Conservation (phyloP, 163 green algal genomes). For the Chlorella variabilis region DNA sequence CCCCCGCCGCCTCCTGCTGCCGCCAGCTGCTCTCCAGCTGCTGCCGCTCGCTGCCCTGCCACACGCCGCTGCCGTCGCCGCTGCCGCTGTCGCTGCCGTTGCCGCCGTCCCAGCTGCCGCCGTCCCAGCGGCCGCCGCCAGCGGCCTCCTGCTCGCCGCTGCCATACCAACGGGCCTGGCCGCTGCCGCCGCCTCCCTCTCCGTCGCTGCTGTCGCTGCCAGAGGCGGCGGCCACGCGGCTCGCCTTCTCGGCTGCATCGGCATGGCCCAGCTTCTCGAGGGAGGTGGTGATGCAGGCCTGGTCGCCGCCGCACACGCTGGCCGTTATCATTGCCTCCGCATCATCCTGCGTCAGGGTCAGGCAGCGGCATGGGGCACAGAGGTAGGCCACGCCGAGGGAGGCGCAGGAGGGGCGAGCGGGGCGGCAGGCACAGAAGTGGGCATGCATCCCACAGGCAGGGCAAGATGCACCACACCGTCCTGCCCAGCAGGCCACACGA, state of each 20-base stretch:
- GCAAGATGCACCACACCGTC: no score
- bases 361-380: neutral
- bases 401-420: no score
- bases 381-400: no score
- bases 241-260: neutral
- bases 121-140: neutral
- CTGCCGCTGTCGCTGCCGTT: neutral
- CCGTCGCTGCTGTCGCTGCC: neutral
- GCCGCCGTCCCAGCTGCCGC: neutral
- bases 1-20: neutral
- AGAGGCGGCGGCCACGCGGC: neutral
- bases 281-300: neutral
- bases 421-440: no score
- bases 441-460: no score
- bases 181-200: conserved; percentile 3
- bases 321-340: conserved; percentile 58
- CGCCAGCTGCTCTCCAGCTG: neutral
- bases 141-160: neutral
- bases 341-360: conserved; percentile 38
- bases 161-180: neutral
- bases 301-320: conserved; percentile 13
- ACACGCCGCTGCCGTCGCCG: neutral
- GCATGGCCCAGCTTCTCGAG: conserved; percentile 20
- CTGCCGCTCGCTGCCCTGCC: neutral
- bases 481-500: no score